Evolutionary conservation across 306 rosid species (phyloP).

Genomic region (Arachis hypogaea): DNA sequence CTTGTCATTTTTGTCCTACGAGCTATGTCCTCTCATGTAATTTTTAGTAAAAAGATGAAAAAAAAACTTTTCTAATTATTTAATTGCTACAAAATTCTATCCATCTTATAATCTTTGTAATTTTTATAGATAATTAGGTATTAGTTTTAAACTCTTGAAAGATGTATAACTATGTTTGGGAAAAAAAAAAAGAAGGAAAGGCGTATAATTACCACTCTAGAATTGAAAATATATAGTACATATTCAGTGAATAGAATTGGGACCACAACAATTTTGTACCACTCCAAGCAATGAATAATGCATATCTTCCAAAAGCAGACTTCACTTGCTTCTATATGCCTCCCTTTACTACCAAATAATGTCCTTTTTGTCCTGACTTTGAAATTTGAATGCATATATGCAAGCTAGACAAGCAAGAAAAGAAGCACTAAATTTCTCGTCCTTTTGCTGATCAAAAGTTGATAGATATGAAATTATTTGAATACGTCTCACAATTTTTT

Average conservation of each 20-base stretch:
- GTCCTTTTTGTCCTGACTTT: not conserved
- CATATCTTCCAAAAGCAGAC: slow-evolving; percentile 12
- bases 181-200: too few species aligned
- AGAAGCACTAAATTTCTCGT: not conserved
- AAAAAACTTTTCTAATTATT: too few species aligned
- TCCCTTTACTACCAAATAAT: slow-evolving; percentile 8
- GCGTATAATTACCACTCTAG: not conserved
- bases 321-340: not conserved
- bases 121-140: not conserved
- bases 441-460: not conserved
- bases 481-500: too few species aligned
- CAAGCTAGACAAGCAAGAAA: not conserved
- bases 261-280: slow-evolving; percentile 15
- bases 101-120: not conserved
- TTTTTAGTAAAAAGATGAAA: too few species aligned
- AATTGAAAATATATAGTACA: not conserved
- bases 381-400: not conserved
- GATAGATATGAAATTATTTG: not conserved
- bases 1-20: too few species aligned
- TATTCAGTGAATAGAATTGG: not conserved
- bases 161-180: not conserved
- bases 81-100: not conserved
- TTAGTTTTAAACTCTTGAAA: not conserved
- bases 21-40: too few species aligned
- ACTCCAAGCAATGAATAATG: slow-evolving; percentile 32